These are phyloP conservation scores for Rhododendron henanense DNA, from an alignment of 148 eudicot genomes.

Conservation along the genomic window DNA sequence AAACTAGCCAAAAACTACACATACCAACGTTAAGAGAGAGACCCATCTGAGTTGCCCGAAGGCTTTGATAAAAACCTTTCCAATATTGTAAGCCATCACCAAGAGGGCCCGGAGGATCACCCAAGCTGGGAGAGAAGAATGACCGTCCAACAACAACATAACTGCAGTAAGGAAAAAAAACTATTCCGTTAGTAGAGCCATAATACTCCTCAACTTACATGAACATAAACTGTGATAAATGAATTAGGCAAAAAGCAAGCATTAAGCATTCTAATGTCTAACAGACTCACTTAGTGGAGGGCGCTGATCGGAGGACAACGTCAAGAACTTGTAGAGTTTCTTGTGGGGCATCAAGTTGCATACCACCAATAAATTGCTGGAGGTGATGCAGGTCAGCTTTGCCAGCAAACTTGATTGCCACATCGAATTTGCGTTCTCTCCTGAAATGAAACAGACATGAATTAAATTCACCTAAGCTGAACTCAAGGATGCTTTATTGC, in stretches of 20 bases:
- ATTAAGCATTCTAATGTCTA: not conserved
- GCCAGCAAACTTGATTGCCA: slow-evolving; percentile 57
- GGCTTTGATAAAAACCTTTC: slow-evolving; percentile 81
- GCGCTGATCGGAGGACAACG: slow-evolving; percentile 54
- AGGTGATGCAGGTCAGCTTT: slow-evolving; percentile 42
- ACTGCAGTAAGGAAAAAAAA: slow-evolving; percentile 20
- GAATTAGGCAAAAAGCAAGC: not conserved
- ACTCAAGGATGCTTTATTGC: not conserved
- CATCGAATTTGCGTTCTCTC: slow-evolving; percentile 44
- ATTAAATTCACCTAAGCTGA: not conserved
- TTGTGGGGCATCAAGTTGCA: slow-evolving; percentile 49
- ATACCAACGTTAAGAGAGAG: slow-evolving; percentile 73
- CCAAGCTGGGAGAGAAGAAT: slow-evolving; percentile 36
- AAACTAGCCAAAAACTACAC: not conserved
- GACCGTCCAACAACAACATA: slow-evolving; percentile 68
- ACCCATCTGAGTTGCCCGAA: slow-evolving; percentile 92
- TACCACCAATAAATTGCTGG: slow-evolving; percentile 37
- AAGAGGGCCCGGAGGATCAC: not conserved
- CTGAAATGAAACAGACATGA: slow-evolving; percentile 24
- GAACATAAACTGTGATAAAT: not conserved
- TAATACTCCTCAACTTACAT: not conserved
- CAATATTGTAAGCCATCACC: slow-evolving; percentile 65
- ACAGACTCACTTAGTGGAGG: slow-evolving; percentile 23
- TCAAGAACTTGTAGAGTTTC: slow-evolving; percentile 78
- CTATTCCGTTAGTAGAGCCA: not conserved